Evolutionary conservation across 768 basidiomycete genomes (phyloP), one percentile per base, ranked within the genome.

Genomic region (Boletus edulis): DNA sequence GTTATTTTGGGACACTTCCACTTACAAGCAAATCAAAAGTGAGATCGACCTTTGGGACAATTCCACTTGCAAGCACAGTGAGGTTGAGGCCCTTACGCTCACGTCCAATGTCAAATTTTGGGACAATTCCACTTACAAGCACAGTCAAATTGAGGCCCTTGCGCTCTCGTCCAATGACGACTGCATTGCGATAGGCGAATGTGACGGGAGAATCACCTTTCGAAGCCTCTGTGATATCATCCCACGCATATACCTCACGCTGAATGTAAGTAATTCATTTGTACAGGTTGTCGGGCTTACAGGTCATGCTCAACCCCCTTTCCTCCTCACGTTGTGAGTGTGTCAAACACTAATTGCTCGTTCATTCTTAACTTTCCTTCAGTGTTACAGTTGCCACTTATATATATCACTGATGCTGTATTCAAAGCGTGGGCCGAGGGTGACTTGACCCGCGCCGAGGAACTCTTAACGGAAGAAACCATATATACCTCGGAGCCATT

Each of bases 351-450:
- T 1, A 2, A 8, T 5, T 20, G 1, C 0, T 38, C 13, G 18
- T 12, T 27, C 15, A 1, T 11, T n/a, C 40, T 46, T 1, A 56
- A 13, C 14, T 17, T 10, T 1, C 15, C 12, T 5, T 1, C 8
- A 57, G 56, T 3, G 0, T 49, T 14, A 2, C 5, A 49, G 57
- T 11, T 53, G 4, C 58, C 58, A 2, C 31, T 58, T 5, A 47
- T 58, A 24, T 12, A 5, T 32, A 20, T 58, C 22, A 22, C 35
- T 3, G 20, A 49, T 22, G 10, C 2, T 2, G 34, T 17, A 24
- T 53, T 44, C 38, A 12, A 18, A 4, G 31, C 32, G 5, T 60
- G 59, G 57, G 39, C 1, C 11, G 27, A 47, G 4, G 48, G 43
- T 2, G 13, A 53, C n/a, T 27, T 58, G 4, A 15, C 14, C 5